Evolutionary conservation across 2,329 filamentous ascomycete genomes (phyloP).

Genomic region (Aspergillus novofumigatus): DNA sequence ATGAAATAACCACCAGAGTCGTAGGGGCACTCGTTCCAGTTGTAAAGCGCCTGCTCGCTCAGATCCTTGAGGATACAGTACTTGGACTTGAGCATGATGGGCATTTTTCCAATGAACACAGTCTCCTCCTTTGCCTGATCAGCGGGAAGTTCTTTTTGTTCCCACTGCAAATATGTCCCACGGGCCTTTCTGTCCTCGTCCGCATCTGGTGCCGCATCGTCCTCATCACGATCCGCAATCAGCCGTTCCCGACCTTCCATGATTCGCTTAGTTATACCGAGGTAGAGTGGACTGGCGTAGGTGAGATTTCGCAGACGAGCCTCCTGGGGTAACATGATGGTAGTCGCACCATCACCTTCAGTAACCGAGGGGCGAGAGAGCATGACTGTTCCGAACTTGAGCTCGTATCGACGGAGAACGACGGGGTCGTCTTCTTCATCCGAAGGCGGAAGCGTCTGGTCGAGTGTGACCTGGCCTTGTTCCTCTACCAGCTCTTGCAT

Average conservation of each 20-base stretch:
- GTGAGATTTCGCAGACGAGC: constrained; percentile 93
- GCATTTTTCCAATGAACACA: constrained; percentile 91
- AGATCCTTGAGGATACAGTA: constrained; percentile 86
- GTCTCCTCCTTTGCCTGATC: constrained; percentile 62
- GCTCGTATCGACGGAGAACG: constrained; percentile 85
- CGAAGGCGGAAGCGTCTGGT: constrained; percentile 78
- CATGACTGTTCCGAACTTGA: constrained; percentile 87
- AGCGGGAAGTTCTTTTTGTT: constrained; percentile 40
- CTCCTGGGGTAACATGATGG: constrained; percentile 86
- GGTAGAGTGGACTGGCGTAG: constrained; percentile 86
- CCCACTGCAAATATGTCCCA: constrained; percentile 45
- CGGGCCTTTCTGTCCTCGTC: constrained; percentile 46
- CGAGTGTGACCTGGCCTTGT: constrained; percentile 85
- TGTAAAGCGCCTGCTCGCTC: constrained; percentile 79
- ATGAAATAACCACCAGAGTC: constrained; percentile 98
- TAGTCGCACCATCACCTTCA: constrained; percentile 85
- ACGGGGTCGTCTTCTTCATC: constrained; percentile 70
- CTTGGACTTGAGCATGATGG: constrained; percentile 96
- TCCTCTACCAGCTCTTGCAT: constrained; percentile 94
- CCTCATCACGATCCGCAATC: constrained; percentile 63
- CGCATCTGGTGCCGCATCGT: constrained; percentile 48
- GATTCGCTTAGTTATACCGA: constrained; percentile 81
- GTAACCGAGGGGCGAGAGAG: constrained; percentile 87
- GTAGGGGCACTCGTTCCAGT: constrained; percentile 94
- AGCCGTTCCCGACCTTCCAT: constrained; percentile 75